These are phyloP conservation scores for Elongisporangium anandrum DNA, from an alignment of 352 stramenopile species.

Conservation along the genomic window DNA sequence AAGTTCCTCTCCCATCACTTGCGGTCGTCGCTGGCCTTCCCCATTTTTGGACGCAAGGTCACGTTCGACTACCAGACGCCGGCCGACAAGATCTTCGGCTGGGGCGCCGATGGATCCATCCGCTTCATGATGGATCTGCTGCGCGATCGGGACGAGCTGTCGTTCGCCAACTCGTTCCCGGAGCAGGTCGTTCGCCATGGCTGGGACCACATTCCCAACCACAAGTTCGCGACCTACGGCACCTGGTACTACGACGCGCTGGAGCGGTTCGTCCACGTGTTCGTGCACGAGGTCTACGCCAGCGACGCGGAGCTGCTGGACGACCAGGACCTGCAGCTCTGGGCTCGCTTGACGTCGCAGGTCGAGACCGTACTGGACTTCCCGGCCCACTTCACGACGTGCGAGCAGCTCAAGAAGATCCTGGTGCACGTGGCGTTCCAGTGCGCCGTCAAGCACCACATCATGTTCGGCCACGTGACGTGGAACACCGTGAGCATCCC, in stretches of 20 bases:
- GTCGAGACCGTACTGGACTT: slow-evolving; percentile 11
- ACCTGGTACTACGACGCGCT: slow-evolving; percentile 24
- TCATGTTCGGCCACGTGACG: slow-evolving; percentile 43
- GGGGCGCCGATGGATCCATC: slow-evolving; percentile 22
- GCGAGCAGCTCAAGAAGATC: slow-evolving; percentile 6
- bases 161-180: slow-evolving; percentile 15
- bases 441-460: slow-evolving; percentile 39
- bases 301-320: slow-evolving; percentile 16
- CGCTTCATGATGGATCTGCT: slow-evolving; percentile 17
- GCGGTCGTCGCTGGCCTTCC: slow-evolving; percentile 23
- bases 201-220: slow-evolving; percentile 10
- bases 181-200: slow-evolving; percentile 13
- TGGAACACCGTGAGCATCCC: slow-evolving; percentile 39
- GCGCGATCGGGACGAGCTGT: slow-evolving; percentile 1
- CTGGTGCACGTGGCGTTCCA: slow-evolving; percentile 35
- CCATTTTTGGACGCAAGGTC: slow-evolving; percentile 12
- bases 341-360: slow-evolving; percentile 7
- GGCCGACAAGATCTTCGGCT: slow-evolving; percentile 27
- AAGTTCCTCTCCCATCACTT: slow-evolving; percentile 35
- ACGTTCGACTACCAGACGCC: slow-evolving; percentile 16
- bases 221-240: slow-evolving; percentile 16
- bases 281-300: slow-evolving; percentile 26
- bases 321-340: slow-evolving; percentile 32
- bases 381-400: slow-evolving; percentile 2
- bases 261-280: slow-evolving; percentile 14